phyloP scores from a whole-genome alignment of 768 basidiomycete genomes.

The Bullera alba region DNA sequence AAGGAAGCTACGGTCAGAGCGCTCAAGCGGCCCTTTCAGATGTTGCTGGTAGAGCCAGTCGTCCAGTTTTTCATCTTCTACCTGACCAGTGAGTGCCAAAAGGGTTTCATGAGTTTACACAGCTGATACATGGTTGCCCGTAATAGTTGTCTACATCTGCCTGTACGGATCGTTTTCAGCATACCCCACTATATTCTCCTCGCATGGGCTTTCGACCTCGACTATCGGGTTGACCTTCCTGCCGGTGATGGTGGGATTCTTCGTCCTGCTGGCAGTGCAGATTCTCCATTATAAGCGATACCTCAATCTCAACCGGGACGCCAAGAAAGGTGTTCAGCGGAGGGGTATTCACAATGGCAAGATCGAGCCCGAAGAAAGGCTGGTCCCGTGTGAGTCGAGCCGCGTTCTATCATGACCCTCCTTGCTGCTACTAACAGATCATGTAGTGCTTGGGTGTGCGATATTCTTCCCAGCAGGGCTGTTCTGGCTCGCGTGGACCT shows the following conservation, averaged over 20 bases:
- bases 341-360: constrained; percentile 22
- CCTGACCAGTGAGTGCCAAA: constrained; percentile 13
- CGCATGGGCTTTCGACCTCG: constrained; percentile 9
- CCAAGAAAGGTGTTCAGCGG: constrained; percentile 10
- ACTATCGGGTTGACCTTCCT: constrained; percentile 21
- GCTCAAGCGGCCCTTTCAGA: constrained; percentile 17
- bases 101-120: neutral
- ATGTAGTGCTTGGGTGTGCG: constrained; percentile 11
- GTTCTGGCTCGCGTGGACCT: constrained; percentile 33
- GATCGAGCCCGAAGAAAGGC: constrained; percentile 24
- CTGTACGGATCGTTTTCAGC: constrained; percentile 23
- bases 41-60: constrained; percentile 21
- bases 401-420: no score
- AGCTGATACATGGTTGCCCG: neutral
- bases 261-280: constrained; percentile 8
- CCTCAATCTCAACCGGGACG: constrained; percentile 11
- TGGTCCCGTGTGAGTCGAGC: constrained; percentile 18
- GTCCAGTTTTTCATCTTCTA: constrained; percentile 22
- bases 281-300: constrained; percentile 15
- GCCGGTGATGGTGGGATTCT: constrained; percentile 22
- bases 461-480: constrained; percentile 17
- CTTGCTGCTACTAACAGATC: neutral
- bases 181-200: constrained; percentile 17
- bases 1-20: constrained; percentile 12
- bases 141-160: constrained; percentile 20